Percentiles rank a stretch among this genome's conserved stretches.
phyloP scores from a whole-genome alignment of 139 green algal species.

The Desmodesmus armatus region DNA sequence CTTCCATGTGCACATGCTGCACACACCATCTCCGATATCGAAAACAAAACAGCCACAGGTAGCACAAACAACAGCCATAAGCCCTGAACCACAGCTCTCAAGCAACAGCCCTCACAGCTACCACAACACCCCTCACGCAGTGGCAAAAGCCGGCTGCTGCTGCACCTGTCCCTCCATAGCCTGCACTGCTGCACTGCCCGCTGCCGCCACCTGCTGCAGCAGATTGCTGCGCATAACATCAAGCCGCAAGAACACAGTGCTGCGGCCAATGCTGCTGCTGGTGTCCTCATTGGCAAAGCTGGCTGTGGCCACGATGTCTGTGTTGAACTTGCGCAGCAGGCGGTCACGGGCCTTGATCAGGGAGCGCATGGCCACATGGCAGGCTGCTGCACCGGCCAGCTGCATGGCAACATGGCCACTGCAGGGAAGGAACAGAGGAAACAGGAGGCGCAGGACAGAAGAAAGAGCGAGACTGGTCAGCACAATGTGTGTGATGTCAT shows the following conservation, averaged over 20 bases:
- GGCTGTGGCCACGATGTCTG: constrained; percentile 19
- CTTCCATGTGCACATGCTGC: no score
- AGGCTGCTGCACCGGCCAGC: constrained; percentile 45
- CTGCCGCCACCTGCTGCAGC: constrained; percentile 15
- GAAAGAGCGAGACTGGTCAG: no score
- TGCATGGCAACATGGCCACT: constrained; percentile 36
- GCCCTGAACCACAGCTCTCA: not conserved
- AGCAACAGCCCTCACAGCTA: not conserved
- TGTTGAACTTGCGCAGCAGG: constrained; percentile 39
- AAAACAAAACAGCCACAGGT: not conserved
- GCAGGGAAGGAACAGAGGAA: no score
- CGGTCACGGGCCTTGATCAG: constrained; percentile 36
- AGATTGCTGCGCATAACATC: constrained; percentile 45
- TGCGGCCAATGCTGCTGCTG: constrained; percentile 33
- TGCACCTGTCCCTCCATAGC: not conserved
- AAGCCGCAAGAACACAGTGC: constrained; percentile 43
- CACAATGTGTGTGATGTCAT: no score
- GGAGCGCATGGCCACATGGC: constrained; percentile 32
- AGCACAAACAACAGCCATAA: not conserved
- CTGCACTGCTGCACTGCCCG: not conserved
- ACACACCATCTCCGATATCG: not conserved
- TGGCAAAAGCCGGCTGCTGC: constrained; percentile 12
- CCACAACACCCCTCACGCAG: not conserved
- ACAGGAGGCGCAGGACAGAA: no score
- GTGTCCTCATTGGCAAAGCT: constrained; percentile 48